Percentiles rank a stretch among this genome's conserved stretches.
Conservation (phyloP, 73 alveolate species). For the Tetrahymena malaccensis region DNA sequence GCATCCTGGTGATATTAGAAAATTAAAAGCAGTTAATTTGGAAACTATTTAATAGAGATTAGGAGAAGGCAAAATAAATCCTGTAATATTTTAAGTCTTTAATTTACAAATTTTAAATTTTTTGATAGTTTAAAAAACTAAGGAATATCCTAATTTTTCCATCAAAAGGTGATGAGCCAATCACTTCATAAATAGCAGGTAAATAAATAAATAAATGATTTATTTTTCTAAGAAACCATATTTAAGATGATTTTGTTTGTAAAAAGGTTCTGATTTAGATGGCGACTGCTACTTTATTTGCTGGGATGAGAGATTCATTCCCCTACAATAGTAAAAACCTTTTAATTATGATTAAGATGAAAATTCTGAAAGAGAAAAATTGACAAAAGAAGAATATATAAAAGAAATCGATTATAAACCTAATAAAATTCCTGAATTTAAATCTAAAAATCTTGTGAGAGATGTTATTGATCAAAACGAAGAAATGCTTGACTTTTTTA, state of each 20-base stretch:
- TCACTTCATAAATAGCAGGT: constrained; percentile 24
- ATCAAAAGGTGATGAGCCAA: constrained; percentile 12
- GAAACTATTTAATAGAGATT: constrained; percentile 35
- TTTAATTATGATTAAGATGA: constrained; percentile 47
- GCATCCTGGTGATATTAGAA: constrained; percentile 96
- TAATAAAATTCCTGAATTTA: constrained; percentile 1
- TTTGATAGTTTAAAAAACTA: constrained; percentile 83
- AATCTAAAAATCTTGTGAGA: neutral
- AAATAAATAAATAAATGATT: no score
- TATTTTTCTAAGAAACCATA: no score
- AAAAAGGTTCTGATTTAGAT: constrained; percentile 20
- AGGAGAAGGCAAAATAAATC: constrained; percentile 8
- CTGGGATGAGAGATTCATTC: constrained; percentile 59
- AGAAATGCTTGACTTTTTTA: constrained; percentile 59
- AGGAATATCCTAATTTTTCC: constrained; percentile 47
- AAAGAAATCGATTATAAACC: neutral
- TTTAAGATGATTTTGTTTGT: neutral
- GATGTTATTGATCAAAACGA: constrained; percentile 39
- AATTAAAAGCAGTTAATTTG: constrained; percentile 69
- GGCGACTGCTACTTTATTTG: constrained; percentile 70
- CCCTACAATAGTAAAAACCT: constrained; percentile 33
- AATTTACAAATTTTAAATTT: constrained; percentile 86
- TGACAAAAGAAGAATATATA: neutral
- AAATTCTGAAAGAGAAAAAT: neutral
- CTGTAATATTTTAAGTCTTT: constrained; percentile 71